Evolutionary conservation across 768 basidiomycete species (phyloP).

Genomic region (Tubosaeta sp.): DNA sequence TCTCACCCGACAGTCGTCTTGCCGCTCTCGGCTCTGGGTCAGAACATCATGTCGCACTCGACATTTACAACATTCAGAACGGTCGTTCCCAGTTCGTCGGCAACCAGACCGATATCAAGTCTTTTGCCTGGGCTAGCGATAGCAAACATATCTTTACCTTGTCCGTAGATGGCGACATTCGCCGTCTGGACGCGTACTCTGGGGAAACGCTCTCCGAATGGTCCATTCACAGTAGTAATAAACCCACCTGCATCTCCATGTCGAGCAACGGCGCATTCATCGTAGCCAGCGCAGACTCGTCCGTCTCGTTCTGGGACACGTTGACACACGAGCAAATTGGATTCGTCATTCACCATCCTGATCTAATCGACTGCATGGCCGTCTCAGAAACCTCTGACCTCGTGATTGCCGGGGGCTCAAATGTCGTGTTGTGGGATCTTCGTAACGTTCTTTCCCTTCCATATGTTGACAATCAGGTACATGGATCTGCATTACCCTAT

Average conservation of each 20-base stretch:
- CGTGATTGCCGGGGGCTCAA: background rate
- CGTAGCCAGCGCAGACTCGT: background rate
- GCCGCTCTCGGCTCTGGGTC: background rate
- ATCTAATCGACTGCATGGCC: background rate
- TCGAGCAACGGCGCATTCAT: background rate
- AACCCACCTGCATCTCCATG: background rate
- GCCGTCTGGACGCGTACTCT: background rate
- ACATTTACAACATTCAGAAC: background rate
- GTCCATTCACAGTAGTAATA: background rate
- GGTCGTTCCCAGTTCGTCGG: background rate
- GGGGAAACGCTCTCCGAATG: background rate
- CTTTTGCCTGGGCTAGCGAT: background rate
- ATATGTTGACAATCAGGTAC: background rate
- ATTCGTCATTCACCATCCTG: background rate
- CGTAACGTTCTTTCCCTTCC: background rate
- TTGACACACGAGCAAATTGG: background rate
- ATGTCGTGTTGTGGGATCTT: background rate
- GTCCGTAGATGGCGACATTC: background rate
- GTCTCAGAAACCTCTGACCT: background rate
- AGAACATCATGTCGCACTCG: background rate
- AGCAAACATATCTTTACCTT: background rate
- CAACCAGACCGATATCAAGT: background rate
- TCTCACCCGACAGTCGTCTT: background rate
- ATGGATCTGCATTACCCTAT: background rate
- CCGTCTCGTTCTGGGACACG: background rate